These are phyloP conservation scores for Pseudopyrenochaeta lycopersici DNA, from an alignment of 2,329 filamentous ascomycete genomes.

Conservation along the genomic window DNA sequence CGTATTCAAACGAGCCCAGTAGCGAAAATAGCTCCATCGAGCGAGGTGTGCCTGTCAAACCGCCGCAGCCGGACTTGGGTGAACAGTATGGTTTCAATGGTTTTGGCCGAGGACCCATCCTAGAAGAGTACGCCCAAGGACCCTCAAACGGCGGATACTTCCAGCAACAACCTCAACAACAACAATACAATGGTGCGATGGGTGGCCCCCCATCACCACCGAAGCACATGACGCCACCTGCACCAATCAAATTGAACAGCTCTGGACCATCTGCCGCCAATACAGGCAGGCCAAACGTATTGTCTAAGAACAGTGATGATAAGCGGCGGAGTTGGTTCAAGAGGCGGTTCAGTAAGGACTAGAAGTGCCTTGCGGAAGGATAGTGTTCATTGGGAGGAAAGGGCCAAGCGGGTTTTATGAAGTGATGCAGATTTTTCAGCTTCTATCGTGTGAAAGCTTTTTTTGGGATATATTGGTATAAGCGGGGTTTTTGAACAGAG, in stretches of 20 bases:
- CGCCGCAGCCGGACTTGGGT: conserved; percentile 47
- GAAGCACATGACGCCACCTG: conserved; percentile 29
- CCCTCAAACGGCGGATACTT: conserved; percentile 26
- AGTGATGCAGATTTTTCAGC: background rate
- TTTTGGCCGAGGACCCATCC: conserved; percentile 55
- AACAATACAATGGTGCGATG: conserved; percentile 24
- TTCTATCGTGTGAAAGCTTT: conserved; percentile 12
- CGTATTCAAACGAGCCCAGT: conserved; percentile 86
- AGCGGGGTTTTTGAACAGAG: background rate
- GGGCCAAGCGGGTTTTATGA: background rate
- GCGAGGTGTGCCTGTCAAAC: conserved; percentile 63
- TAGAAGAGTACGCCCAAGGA: conserved; percentile 50
- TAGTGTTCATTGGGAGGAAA: background rate
- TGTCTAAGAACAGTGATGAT: conserved; percentile 38
- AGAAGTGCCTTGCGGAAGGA: conserved; percentile 10
- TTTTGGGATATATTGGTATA: conserved; percentile 6
- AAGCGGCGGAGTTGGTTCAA: conserved; percentile 94
- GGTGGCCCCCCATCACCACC: conserved; percentile 20
- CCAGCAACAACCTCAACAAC: conserved; percentile 25
- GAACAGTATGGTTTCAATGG: conserved; percentile 68
- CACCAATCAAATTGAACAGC: conserved; percentile 35
- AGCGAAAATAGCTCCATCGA: conserved; percentile 94
- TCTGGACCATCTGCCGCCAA: conserved; percentile 16
- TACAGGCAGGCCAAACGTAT: conserved; percentile 21
- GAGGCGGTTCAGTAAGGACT: conserved; percentile 77